Percentiles rank a stretch among this genome's conserved stretches.
These are phyloP conservation scores for Sphagnum fallax DNA, from an alignment of 228 moss, liverwort and hornwort species.

Conservation along the genomic window DNA sequence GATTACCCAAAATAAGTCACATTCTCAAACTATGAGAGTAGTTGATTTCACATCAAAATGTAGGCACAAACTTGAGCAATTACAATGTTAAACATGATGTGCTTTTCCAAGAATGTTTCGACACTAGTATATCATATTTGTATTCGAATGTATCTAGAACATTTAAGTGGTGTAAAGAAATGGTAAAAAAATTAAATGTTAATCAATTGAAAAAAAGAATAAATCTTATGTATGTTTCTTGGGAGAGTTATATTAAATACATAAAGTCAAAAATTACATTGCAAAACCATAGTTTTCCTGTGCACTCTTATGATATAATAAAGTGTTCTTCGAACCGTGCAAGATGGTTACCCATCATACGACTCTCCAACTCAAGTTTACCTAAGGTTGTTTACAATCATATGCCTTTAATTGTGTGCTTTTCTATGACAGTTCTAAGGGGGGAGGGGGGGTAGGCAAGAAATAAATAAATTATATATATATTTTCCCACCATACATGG, in stretches of 20 bases:
- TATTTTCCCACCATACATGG: no score
- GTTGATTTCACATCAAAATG: slow-evolving; percentile 3
- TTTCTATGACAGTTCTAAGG: no score
- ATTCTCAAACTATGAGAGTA: slow-evolving; percentile 1
- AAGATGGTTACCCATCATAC: no score
- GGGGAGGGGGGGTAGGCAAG: no score
- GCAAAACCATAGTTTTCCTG: no score
- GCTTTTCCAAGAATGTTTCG: slow-evolving; percentile 1
- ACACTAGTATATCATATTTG: background rate
- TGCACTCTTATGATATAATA: no score
- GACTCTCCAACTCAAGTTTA: no score
- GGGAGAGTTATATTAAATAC: background rate
- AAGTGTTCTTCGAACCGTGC: no score
- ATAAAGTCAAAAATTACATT: no score
- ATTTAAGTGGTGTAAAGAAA: background rate
- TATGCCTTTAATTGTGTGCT: no score
- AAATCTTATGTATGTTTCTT: background rate
- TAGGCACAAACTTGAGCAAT: slow-evolving; percentile 4
- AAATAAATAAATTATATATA: no score
- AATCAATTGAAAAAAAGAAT: background rate
- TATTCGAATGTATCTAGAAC: background rate
- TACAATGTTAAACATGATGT: slow-evolving; percentile 6
- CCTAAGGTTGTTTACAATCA: no score
- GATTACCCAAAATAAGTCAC: slow-evolving; percentile 1
- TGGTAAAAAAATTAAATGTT: background rate